Conservation (phyloP, 306 rosid genomes). For the Sophora flavescens region DNA sequence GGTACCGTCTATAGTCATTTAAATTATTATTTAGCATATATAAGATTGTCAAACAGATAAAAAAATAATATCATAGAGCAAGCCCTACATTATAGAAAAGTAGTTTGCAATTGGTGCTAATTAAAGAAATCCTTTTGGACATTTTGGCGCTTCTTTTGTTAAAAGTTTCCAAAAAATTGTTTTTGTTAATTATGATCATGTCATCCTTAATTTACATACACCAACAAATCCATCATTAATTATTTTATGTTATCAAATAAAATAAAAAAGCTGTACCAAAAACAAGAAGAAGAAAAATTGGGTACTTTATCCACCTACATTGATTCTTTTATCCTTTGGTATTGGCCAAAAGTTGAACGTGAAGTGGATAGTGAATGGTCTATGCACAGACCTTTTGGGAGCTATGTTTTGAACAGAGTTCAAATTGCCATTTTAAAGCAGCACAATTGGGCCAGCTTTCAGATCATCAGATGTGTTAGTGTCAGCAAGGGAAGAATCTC, state of each 20-base stretch:
- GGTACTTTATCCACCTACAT: background rate
- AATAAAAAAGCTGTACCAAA: too few relatives aligned
- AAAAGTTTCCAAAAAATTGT: background rate
- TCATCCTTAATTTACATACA: constrained; percentile 9
- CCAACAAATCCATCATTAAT: constrained; percentile 1
- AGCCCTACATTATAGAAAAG: constrained; percentile 7
- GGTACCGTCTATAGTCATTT: too few relatives aligned
- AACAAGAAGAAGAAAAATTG: too few relatives aligned
- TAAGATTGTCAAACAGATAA: too few relatives aligned
- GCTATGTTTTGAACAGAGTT: background rate
- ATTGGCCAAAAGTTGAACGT: constrained; percentile 30
- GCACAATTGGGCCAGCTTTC: constrained; percentile 1
- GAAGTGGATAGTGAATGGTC: constrained; percentile 27
- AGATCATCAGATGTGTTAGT: too few relatives aligned
- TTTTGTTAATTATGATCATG: constrained; percentile 9
- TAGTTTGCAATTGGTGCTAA: constrained; percentile 44
- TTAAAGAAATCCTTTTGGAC: constrained; percentile 38
- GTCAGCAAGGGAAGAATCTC: too few relatives aligned
- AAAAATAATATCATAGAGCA: too few relatives aligned
- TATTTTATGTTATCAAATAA: background rate
- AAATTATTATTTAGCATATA: too few relatives aligned
- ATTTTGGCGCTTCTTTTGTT: constrained; percentile 28
- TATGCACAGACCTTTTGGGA: constrained; percentile 6
- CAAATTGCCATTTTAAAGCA: background rate
- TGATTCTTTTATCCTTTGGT: constrained; percentile 11